Base-by-base conservation (phyloP, 331 rosid genomes). In the Malus hybrid region DNA sequence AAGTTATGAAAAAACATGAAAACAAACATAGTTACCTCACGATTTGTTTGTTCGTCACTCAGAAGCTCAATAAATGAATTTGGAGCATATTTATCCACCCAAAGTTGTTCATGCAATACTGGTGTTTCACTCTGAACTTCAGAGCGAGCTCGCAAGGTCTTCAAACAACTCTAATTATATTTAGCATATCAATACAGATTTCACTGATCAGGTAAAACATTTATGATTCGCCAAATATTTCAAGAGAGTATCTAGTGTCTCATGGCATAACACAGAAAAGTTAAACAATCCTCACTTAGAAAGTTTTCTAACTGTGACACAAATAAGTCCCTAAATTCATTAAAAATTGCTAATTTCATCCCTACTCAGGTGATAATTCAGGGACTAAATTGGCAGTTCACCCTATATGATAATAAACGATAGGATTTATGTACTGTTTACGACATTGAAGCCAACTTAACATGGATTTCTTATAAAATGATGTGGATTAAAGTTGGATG, bases 71-170 rank as follows among this genome's bases (percentile, higher is more conserved):
- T 86, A 77, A 94, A 94, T 19, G 97, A 92, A 63, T 78, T 86
- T 6, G 97, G 99, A 50, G 96, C 87, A 79, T 94, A 94, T 82
- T 94, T 88, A 77, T 94, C 99, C 19, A 94, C 97, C 99, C 99
- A 92, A 74, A 94, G 97, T 79, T 81, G 76, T 82, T 87, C 96
- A 32, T 77, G 90, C 76, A 85, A 71, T 56, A 58, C 71, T 79
- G 77, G 83, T 63, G 78, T 80, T 87, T 86, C 91, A 84, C 77
- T 73, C 82, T 84, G 93, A 68, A 72, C 72, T 63, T 83, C 88
- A 10, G 86, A 81, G 82, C 91, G 86, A 77, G 92, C 92, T 86
- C 75, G 77, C 90, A 91, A 79, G 61, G 91, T 76, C 98, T 93
- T 68, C 82, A 77, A 60, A 15, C 20, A 12, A 36, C 60, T 36